A percentile compares a stretch with the other conserved stretches of the same genome.
These are phyloP conservation scores for Thielaviopsis cerberus DNA, from an alignment of 2,329 filamentous ascomycete species.

Conservation along the genomic window DNA sequence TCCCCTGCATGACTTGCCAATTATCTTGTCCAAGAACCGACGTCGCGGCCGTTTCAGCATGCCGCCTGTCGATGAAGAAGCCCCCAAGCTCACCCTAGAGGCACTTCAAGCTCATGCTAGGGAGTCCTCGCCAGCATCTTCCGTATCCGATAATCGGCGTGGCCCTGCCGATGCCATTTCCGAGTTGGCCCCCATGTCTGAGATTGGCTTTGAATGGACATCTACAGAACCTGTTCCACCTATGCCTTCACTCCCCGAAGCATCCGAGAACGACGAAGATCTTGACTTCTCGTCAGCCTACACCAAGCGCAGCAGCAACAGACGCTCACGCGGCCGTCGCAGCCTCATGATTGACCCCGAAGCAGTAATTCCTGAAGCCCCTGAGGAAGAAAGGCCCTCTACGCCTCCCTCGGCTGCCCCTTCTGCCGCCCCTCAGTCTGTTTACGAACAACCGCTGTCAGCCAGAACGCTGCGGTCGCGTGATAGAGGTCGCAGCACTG, in stretches of 20 bases:
- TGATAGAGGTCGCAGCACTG: conserved; percentile 4
- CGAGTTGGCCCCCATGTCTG: conserved; percentile 7
- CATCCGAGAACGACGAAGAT: conserved; percentile 7
- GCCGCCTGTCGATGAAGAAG: not conserved
- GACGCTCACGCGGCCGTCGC: conserved; percentile 1
- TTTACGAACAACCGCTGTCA: not conserved
- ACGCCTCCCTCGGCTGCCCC: not conserved
- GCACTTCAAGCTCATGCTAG: conserved; percentile 5
- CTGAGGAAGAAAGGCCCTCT: not conserved
- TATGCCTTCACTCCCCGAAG: not conserved
- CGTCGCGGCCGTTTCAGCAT: not conserved
- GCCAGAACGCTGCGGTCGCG: conserved; percentile 6
- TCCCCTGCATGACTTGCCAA: not conserved
- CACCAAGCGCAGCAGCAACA: conserved; percentile 4
- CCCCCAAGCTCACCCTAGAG: conserved; percentile 6
- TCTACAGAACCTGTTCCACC: not conserved
- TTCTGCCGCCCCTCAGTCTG: not conserved
- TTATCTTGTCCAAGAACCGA: not conserved
- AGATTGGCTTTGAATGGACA: conserved; percentile 2
- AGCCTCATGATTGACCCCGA: conserved; percentile 1
- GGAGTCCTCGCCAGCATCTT: conserved; percentile 1
- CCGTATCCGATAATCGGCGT: conserved; percentile 1
- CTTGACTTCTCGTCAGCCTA: conserved; percentile 7
- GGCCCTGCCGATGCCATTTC: conserved; percentile 7
- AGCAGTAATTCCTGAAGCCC: conserved; percentile 3